Evolutionary conservation across 140 eudicot species (phyloP), one percentile per base, ranked within the genome.

Genomic region (Stevia rebaudiana): DNA sequence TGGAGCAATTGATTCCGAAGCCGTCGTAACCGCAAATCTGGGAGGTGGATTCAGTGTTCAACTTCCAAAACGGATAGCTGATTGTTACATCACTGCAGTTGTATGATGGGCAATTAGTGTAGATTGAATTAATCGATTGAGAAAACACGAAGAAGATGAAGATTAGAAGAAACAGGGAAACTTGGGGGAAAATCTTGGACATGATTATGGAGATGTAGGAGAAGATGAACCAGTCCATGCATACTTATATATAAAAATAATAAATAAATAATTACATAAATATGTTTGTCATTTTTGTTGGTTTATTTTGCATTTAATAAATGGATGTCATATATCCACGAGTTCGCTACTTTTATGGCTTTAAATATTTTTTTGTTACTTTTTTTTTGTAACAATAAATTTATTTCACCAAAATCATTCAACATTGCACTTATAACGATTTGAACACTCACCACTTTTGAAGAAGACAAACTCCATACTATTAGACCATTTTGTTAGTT

Each of bases 1-100:
- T 6, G 42, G 69, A 46, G 62, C 83, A 78, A 5, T 63, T 62
- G 72, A 78, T 59, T 5, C 83, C 80, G 16, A 78, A 63, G 64
- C 35, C 63, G 0, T 48, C n/a, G 33, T 78, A 78, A 15, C 83
- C 83, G 30, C 83, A 78, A 13, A 55, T 28, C 23, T 61, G 69
- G 44, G 4, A 3, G 2, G 68, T 0, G 9, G 69, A 3, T 40
- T 41, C 10, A 28, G 0, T 12, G 13, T 36, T 57, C 0, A 36
- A 0, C 43, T 7, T 41, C 80, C 80, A 74, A 58, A 79, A 74
- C 0, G 83, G 80, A 69, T 79, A 74, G 5, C 31, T 24, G 11
- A 74, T 79, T 4, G 0, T 39, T 16, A 51, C 0, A n/a, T 6
- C 10, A 5, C 21, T 16, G n/a, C 80, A 74, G 0, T 0, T 0